phyloP scores from a whole-genome alignment of 768 basidiomycete genomes.

The Lyophyllum decastes region DNA sequence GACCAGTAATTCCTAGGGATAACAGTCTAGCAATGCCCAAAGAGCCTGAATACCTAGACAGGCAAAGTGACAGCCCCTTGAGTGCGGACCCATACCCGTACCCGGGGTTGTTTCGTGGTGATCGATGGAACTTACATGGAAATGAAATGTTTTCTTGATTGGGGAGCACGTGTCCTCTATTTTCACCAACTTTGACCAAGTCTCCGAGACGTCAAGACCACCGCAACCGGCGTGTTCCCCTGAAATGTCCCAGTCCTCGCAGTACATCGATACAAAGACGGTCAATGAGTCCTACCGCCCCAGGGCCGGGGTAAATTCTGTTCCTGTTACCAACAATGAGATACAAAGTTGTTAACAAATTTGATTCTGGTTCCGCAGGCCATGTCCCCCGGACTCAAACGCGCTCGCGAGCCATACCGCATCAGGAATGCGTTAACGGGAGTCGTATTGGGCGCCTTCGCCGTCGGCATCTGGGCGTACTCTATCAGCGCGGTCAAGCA shows the following conservation, averaged over 20 bases:
- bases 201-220: neutral
- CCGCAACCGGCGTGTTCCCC: neutral
- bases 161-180: constrained; percentile 9
- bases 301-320: constrained; percentile 44
- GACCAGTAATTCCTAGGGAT: too few relatives aligned
- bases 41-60: neutral
- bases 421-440: constrained; percentile 82
- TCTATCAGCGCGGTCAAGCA: constrained; percentile 94
- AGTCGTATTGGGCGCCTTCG: constrained; percentile 67
- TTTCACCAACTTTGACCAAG: neutral
- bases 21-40: neutral
- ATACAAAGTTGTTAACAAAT: neutral
- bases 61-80: neutral
- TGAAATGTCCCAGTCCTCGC: constrained; percentile 20
- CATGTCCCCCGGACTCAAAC: constrained; percentile 85
- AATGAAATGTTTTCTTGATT: neutral
- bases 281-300: constrained; percentile 54
- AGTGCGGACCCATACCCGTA: neutral
- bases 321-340: neutral
- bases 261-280: constrained; percentile 46
- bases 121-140: neutral
- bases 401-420: constrained; percentile 86
- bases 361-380: constrained; percentile 39
- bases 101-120: neutral
- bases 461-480: constrained; percentile 84